phyloP scores from a whole-genome alignment of 1,284 basidiomycete species.

The Ustilago xerochloae region DNA sequence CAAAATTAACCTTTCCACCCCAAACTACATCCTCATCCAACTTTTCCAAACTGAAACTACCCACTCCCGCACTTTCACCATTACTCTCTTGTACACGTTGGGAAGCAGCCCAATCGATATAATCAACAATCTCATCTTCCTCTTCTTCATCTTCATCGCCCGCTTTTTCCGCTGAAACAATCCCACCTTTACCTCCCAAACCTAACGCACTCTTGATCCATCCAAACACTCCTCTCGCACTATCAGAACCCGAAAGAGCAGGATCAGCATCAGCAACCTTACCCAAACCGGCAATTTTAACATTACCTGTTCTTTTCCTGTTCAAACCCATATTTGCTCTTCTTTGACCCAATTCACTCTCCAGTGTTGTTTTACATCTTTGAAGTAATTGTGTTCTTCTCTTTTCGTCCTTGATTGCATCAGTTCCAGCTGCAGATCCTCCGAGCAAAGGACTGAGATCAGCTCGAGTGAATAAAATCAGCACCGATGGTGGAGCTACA shows the following conservation, averaged over 20 bases:
- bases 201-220: constrained; percentile 50
- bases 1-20: constrained; percentile 50
- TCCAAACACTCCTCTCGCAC: constrained; percentile 30
- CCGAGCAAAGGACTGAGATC: constrained; percentile 63
- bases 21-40: constrained; percentile 56
- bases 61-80: constrained; percentile 2
- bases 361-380: constrained; percentile 58
- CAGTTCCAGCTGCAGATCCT: constrained; percentile 33
- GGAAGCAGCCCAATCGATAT: constrained; percentile 47
- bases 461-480: constrained; percentile 61
- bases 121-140: constrained; percentile 56
- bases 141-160: constrained; percentile 56
- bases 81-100: constrained; percentile 8
- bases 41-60: constrained; percentile 46
- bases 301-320: constrained; percentile 24
- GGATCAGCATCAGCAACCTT: constrained; percentile 46
- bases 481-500: constrained; percentile 47
- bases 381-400: constrained; percentile 56
- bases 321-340: constrained; percentile 57
- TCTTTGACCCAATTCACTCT: constrained; percentile 53
- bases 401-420: constrained; percentile 53
- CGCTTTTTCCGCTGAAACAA: constrained; percentile 10
- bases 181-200: background rate
- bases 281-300: constrained; percentile 60
- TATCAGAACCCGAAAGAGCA: background rate